A percentile compares a stretch with the other conserved stretches of the same genome.
Evolutionary conservation across 768 basidiomycete species (phyloP).

Genomic region (Atractiella rhizophila): DNA sequence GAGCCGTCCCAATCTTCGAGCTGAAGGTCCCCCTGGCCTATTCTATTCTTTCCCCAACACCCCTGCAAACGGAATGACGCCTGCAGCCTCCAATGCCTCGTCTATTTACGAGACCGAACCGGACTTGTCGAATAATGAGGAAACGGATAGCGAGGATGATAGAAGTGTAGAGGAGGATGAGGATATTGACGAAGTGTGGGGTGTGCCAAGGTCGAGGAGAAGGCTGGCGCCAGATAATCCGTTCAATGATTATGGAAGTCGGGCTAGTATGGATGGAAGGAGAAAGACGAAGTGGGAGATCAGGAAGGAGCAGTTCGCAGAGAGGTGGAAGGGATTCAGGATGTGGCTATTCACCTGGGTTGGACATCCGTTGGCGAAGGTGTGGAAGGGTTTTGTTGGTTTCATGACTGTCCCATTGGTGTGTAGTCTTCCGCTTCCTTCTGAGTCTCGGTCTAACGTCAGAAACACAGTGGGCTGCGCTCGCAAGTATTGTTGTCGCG

Average conservation of each 20-base stretch:
- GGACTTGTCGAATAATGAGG: constrained; percentile 2
- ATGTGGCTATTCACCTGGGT: constrained; percentile 17
- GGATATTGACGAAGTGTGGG: constrained; percentile 4
- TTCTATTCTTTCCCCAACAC: constrained; percentile 18
- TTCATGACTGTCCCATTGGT: constrained; percentile 79
- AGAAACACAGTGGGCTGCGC: constrained; percentile 27
- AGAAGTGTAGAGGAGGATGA: constrained; percentile 7
- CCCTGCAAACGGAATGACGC: constrained; percentile 6
- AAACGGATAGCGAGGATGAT: neutral
- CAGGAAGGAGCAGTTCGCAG: constrained; percentile 12
- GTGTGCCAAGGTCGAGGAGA: neutral
- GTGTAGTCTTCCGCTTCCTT: constrained; percentile 18
- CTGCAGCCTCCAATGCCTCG: constrained; percentile 2
- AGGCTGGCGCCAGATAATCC: neutral
- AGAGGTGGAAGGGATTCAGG: constrained; percentile 14
- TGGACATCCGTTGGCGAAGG: constrained; percentile 4
- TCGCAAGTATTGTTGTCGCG: constrained; percentile 50
- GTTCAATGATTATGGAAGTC: constrained; percentile 8
- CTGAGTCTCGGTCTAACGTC: constrained; percentile 6
- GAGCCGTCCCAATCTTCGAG: neutral
- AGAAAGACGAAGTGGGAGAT: constrained; percentile 10
- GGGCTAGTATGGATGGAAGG: neutral
- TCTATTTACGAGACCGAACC: neutral
- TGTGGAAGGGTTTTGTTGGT: constrained; percentile 25
- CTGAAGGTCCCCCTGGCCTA: neutral